A percentile compares a stretch with the other conserved stretches of the same genome.
Conservation (phyloP, 305 asterid species). For the Solanum hybrid region DNA sequence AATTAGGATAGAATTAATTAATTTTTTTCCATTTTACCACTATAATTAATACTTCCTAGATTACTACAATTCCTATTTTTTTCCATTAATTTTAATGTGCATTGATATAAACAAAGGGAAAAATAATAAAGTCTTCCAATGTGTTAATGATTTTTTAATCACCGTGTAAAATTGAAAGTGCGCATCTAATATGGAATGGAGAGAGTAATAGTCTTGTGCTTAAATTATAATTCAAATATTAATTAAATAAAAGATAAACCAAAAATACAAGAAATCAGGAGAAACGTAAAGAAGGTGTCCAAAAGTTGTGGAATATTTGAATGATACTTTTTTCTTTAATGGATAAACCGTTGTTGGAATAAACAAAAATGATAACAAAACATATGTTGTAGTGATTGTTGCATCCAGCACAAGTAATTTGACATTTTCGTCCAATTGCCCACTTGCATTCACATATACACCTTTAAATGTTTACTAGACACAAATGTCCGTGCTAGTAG, state of each 20-base stretch:
- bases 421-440: not conserved
- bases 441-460: not conserved
- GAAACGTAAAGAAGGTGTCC: not conserved
- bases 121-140: no score
- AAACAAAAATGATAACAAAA: not conserved
- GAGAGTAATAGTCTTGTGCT: no score
- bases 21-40: no score
- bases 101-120: no score
- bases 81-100: no score
- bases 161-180: no score
- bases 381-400: not conserved
- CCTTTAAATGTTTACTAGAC: no score
- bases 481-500: no score
- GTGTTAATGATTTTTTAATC: no score
- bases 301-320: not conserved
- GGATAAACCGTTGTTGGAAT: not conserved
- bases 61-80: no score
- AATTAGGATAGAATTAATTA: no score
- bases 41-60: no score
- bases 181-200: accelerated
- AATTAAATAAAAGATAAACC: not conserved
- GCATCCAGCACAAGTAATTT: not conserved
- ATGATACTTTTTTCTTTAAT: not conserved
- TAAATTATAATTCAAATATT: not conserved
- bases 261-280: not conserved